Percentiles rank a stretch among this genome's conserved stretches.
These are phyloP conservation scores for Protomyces arabidopsidicola DNA, from an alignment of 1,139 yeast species.

Conservation along the genomic window DNA sequence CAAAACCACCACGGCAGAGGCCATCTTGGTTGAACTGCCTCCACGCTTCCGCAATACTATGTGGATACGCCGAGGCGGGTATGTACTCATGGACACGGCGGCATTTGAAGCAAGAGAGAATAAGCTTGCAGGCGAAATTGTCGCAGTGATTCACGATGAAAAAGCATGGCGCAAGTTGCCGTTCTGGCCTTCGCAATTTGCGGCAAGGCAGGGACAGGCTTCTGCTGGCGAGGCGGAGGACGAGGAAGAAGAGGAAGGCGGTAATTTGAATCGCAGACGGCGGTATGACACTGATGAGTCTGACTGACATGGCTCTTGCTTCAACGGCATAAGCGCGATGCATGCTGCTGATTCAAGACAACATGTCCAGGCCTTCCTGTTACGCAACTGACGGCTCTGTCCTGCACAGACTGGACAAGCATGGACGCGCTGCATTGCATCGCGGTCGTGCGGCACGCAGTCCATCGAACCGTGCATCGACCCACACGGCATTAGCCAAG, in stretches of 20 bases:
- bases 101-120: slow-evolving; percentile 32
- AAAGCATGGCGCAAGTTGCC: slow-evolving; percentile 41
- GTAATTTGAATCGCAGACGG: slow-evolving; percentile 14
- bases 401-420: no score
- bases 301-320: background rate
- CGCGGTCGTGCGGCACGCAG: no score
- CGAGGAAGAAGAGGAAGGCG: slow-evolving; percentile 9
- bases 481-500: no score
- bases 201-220: background rate
- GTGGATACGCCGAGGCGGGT: slow-evolving; percentile 43
- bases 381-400: no score
- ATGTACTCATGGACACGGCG: slow-evolving; percentile 38
- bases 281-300: slow-evolving; percentile 12
- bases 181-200: slow-evolving; percentile 36
- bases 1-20: background rate
- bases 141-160: slow-evolving; percentile 40
- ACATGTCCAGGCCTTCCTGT: no score
- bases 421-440: no score
- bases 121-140: slow-evolving; percentile 40
- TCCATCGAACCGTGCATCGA: no score
- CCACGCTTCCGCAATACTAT: slow-evolving; percentile 42
- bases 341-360: no score
- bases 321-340: no score
- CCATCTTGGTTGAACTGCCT: slow-evolving; percentile 38
- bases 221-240: background rate